Evolutionary conservation across 768 basidiomycete species (phyloP), one percentile per base, ranked within the genome.

Genomic region (Mrakia gelida): DNA sequence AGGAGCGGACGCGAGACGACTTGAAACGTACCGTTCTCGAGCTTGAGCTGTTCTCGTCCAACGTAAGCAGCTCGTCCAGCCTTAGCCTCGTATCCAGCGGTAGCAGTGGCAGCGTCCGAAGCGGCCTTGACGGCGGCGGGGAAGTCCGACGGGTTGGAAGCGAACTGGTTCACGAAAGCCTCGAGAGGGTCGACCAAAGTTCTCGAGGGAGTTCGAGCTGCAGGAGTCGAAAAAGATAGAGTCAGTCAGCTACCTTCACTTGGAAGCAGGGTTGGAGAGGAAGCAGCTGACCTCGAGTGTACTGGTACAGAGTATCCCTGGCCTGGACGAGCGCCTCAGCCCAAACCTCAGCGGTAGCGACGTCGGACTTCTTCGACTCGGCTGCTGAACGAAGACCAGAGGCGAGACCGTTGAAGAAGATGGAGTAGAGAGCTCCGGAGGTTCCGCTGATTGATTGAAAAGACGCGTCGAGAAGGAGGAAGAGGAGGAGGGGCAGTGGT

Each of bases 171-270:
- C 63, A 92, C 87, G 84, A 96, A 95, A 1, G 92, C 92, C 59
- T 89, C 87, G 28, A 98, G 88, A 13, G 95, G 94, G 85, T 98
- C 95, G 26, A 98, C 88, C 43, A 98, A 89, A 10, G 95, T 97
- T 81, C 95, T 90, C 2, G 92, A 93, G 6, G 94, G 94, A 4
- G 91, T 91, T 34, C 95, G 90, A 18, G 95, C 95, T 79, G 73
- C 9, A 11, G 0, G 6, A 23, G 15, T n/a, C 61, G 21, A 32
- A 8, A 38, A 23, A 26, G 28, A n/a, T n/a, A 45, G 45, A 16
- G 34, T 30, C 0, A 23, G 32, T 21, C 23, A 38, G 6, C 11
- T 38, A 26, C 0, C n/a, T 26, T 6, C 61, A 0, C 11, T 45
- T 34, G n/a, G 9, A 72, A 43, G 28, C 23, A 32, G 1, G 49